Evolutionary conservation across 805 yeast genomes (phyloP).

Genomic region (Hanseniaspora occidentalis): DNA sequence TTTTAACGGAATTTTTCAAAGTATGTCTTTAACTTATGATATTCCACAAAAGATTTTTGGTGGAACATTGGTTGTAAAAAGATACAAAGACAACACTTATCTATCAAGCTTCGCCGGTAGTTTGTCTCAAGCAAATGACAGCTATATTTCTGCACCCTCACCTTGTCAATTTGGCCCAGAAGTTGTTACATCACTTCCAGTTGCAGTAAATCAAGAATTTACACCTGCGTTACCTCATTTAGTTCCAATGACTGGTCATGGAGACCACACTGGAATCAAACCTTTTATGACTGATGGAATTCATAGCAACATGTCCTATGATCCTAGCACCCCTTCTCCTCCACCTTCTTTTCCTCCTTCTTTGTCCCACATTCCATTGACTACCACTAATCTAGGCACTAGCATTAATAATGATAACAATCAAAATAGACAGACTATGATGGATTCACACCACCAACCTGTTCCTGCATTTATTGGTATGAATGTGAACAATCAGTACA

Average conservation of each 20-base stretch:
- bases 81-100: neutral
- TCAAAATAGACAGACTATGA: neutral
- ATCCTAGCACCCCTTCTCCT: neutral
- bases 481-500: neutral
- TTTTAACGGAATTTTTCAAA: conserved; percentile 16
- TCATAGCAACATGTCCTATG: too few species aligned
- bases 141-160: too few species aligned
- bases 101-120: neutral
- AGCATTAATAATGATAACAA: neutral
- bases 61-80: neutral
- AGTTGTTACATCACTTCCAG: too few species aligned
- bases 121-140: too few species aligned
- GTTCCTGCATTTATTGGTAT: neutral
- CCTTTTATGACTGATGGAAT: too few species aligned
- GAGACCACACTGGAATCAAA: too few species aligned
- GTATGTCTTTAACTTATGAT: conserved; percentile 2
- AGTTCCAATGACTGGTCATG: too few species aligned
- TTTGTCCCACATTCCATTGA: too few species aligned
- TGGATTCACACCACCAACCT: neutral
- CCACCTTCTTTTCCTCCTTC: neutral
- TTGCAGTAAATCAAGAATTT: too few species aligned
- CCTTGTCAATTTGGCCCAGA: too few species aligned
- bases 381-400: too few species aligned
- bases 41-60: neutral
- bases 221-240: too few species aligned